These are phyloP conservation scores for Pezicula neosporulosa DNA, from an alignment of 2,329 filamentous ascomycete genomes.

Conservation along the genomic window DNA sequence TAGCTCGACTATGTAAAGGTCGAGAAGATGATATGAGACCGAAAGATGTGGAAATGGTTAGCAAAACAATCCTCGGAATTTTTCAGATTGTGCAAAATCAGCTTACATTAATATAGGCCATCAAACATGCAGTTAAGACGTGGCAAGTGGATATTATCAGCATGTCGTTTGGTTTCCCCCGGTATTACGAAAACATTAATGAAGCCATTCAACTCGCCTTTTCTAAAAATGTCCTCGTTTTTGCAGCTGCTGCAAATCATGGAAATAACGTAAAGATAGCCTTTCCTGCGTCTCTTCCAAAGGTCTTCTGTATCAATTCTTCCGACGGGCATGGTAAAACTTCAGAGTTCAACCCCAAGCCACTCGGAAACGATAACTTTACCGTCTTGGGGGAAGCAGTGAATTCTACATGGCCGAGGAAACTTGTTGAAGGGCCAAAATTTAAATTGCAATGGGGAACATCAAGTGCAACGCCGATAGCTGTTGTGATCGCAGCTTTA, in stretches of 20 bases:
- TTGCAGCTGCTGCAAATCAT: constrained; percentile 17
- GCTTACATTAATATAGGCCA: constrained; percentile 10
- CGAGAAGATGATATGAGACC: too few relatives aligned
- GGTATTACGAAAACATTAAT: background rate
- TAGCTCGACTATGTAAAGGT: constrained; percentile 14
- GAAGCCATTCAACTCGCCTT: constrained; percentile 8
- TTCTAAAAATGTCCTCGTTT: constrained; percentile 8
- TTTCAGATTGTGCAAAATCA: too few relatives aligned
- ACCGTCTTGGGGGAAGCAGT: constrained; percentile 21
- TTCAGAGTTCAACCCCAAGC: constrained; percentile 16
- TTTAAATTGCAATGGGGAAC: constrained; percentile 15
- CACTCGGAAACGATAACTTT: constrained; percentile 13
- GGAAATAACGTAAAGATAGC: constrained; percentile 7
- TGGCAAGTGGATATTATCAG: constrained; percentile 23
- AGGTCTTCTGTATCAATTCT: constrained; percentile 16
- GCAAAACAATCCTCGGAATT: too few relatives aligned
- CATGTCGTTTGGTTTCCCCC: constrained; percentile 17
- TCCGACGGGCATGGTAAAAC: constrained; percentile 8
- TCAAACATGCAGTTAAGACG: constrained; percentile 12
- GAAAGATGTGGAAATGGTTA: too few relatives aligned
- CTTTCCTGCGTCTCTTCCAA: constrained; percentile 11
- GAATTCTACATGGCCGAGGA: constrained; percentile 14
- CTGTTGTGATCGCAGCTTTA: constrained; percentile 19
- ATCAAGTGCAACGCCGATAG: constrained; percentile 22
- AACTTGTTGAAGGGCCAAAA: background rate